A percentile compares a stretch with the other conserved stretches of the same genome.
phyloP scores from a whole-genome alignment of 78 protist species.

The Polysphondylium violaceum region DNA sequence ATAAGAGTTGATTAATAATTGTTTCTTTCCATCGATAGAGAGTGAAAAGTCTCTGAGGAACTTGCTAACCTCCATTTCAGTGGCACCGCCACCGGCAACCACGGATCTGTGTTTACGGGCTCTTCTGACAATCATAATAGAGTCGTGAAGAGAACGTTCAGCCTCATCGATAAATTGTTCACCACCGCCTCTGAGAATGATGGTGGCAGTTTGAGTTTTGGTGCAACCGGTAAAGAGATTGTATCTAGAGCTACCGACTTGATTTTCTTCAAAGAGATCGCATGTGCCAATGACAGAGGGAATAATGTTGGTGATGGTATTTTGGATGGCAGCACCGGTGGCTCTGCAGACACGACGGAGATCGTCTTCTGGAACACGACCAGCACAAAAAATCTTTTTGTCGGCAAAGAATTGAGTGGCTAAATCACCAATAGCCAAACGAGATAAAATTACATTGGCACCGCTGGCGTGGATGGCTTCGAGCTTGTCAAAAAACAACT shows the following conservation, averaged over 20 bases:
- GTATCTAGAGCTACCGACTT: conserved; percentile 96
- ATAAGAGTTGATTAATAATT: conserved; percentile 95
- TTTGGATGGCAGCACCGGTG: conserved; percentile 91
- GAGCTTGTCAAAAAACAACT: conserved; percentile 98
- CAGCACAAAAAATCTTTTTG: conserved; percentile 99
- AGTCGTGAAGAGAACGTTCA: conserved; percentile 99
- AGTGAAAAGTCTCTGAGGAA: conserved; percentile 91
- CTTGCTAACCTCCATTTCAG: conserved; percentile 97
- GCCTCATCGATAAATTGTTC: conserved; percentile 99
- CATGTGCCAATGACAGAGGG: conserved; percentile 95
- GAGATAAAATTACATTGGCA: conserved; percentile 98
- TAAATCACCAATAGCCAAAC: conserved; percentile 99
- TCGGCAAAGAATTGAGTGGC: conserved; percentile 99
- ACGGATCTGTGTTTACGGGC: conserved; percentile 93
- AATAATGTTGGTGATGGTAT: conserved; percentile 91
- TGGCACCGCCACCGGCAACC: conserved; percentile 99
- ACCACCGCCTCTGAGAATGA: conserved; percentile 99
- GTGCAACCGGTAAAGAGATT: conserved; percentile 97
- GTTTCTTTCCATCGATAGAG: conserved; percentile 95
- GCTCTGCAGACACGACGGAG: conserved; percentile 92
- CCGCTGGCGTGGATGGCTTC: conserved; percentile 95
- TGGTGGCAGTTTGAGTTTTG: conserved; percentile 92
- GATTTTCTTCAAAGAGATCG: conserved; percentile 98
- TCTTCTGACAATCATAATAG: conserved; percentile 97
- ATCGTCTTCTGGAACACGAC: conserved; percentile 99